Percentiles rank a stretch among this genome's conserved stretches.
These are phyloP conservation scores for Mortierella sp. DNA, from an alignment of 371 early-diverging fungal species.

Conservation along the genomic window DNA sequence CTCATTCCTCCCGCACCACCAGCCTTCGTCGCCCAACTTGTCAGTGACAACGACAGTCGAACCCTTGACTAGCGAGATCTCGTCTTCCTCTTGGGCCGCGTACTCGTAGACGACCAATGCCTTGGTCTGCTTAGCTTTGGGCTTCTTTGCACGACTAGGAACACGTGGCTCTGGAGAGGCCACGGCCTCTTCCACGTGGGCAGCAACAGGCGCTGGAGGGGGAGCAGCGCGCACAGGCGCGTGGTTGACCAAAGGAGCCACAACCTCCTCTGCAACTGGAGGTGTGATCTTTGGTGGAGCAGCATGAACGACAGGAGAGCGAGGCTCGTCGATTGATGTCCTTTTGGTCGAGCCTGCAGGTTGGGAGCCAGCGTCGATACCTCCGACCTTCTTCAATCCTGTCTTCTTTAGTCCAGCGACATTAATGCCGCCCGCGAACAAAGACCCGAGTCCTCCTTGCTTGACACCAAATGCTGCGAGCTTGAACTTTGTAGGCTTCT, in stretches of 20 bases:
- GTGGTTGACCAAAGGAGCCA: slow-evolving; percentile 3
- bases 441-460: slow-evolving; percentile 84
- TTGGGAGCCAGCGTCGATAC: neutral
- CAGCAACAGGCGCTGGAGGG: slow-evolving; percentile 26
- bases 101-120: slow-evolving; percentile 70
- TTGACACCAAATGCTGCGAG: slow-evolving; percentile 85
- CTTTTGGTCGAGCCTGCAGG: slow-evolving; percentile 16
- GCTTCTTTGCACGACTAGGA: slow-evolving; percentile 37
- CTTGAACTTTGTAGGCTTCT: slow-evolving; percentile 60
- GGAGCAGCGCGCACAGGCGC: slow-evolving; percentile 3
- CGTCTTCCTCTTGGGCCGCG: slow-evolving; percentile 69
- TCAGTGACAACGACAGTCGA: slow-evolving; percentile 64
- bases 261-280: slow-evolving; percentile 17
- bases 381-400: slow-evolving; percentile 22
- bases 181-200: slow-evolving; percentile 25
- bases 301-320: slow-evolving; percentile 18
- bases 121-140: slow-evolving; percentile 55
- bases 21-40: slow-evolving; percentile 67
- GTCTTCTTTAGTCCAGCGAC: slow-evolving; percentile 30
- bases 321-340: slow-evolving; percentile 40
- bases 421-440: slow-evolving; percentile 78
- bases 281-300: slow-evolving; percentile 21
- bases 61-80: slow-evolving; percentile 64
- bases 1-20: slow-evolving; percentile 72
- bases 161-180: slow-evolving; percentile 32